Percentiles rank a stretch among this genome's conserved stretches.
Evolutionary conservation across 306 rosid species (phyloP).

Genomic region (Macrotyloma uniflorum): DNA sequence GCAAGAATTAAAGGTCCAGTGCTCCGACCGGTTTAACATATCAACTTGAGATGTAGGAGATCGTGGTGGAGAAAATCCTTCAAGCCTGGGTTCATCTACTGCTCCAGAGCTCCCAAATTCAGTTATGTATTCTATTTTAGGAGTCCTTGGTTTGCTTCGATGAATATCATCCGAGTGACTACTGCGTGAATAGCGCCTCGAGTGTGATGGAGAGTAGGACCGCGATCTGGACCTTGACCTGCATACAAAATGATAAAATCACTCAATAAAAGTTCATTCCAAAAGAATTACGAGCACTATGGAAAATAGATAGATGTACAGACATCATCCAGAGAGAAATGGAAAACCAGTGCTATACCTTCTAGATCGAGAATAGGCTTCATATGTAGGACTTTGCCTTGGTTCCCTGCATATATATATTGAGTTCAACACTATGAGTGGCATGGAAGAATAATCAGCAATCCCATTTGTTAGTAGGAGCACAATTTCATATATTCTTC

Average conservation of each 20-base stretch:
- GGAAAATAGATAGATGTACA: constrained; percentile 13
- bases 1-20: constrained; percentile 97
- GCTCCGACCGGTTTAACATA: constrained; percentile 98
- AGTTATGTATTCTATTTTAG: constrained; percentile 94
- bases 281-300: not conserved
- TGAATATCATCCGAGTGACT: constrained; percentile 74
- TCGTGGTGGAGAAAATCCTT: constrained; percentile 87
- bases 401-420: constrained; percentile 69
- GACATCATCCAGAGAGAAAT: constrained; percentile 19
- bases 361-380: constrained; percentile 93
- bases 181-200: constrained; percentile 68
- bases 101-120: constrained; percentile 88
- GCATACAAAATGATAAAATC: constrained; percentile 13
- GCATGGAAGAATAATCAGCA: not conserved
- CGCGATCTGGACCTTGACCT: constrained; percentile 85
- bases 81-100: constrained; percentile 65
- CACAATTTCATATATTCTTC: constrained; percentile 30
- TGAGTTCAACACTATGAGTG: constrained; percentile 24
- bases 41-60: constrained; percentile 91
- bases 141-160: constrained; percentile 72
- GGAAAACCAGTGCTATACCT: constrained; percentile 49
- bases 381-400: constrained; percentile 95
- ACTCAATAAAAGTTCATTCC: not conserved
- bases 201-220: constrained; percentile 79
- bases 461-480: constrained; percentile 28